Evolutionary conservation across 345 rosid species (phyloP), one percentile per base, ranked within the genome.

Genomic region (Gossypium raimondii): DNA sequence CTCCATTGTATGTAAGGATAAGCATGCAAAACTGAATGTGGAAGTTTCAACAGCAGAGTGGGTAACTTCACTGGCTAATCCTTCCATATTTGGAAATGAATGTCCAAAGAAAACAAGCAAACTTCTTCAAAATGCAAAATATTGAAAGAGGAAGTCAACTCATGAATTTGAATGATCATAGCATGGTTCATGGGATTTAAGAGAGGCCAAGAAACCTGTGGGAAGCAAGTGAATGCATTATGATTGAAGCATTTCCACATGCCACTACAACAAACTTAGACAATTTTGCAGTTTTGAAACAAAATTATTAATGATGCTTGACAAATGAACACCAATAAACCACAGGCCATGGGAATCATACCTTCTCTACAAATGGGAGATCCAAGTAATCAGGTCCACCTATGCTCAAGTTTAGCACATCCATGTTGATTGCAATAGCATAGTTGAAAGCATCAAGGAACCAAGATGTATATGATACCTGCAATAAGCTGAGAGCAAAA

Each of bases 401-500:
- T 29, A 94, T 94, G 81, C 98, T 94, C 96, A 94, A 85, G 82
- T 94, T 94, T 45, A 94, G 87, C 73, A 94, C 98, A 82, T 94
- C 98, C 93, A 94, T 90, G 68, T 91, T 68, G 67, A 89, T 89
- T 43, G 98, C 97, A 60, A 92, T 92, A 72, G 98, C 98, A 84
- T 94, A 94, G 80, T 94, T 94, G 80, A 94, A 94, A 51, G 98
- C 97, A 76, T 94, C 98, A 81, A 93, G 98, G 81, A 94, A 92
- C 98, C 98, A 94, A 59, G 98, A 94, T n/a, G 98, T 91, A 81
- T 93, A 94, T 55, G 98, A 94, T 86, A 94, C 97, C 98, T 94
- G 97, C 96, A 94, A 81, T 81, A 83, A 86, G 96, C 98, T 94
- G 94, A 89, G 90, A 76, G 86, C 79, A 79, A 83, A 87, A 77